These are phyloP conservation scores for Adansonia rubrostipa DNA, from an alignment of 441 rosid species.

Conservation along the genomic window DNA sequence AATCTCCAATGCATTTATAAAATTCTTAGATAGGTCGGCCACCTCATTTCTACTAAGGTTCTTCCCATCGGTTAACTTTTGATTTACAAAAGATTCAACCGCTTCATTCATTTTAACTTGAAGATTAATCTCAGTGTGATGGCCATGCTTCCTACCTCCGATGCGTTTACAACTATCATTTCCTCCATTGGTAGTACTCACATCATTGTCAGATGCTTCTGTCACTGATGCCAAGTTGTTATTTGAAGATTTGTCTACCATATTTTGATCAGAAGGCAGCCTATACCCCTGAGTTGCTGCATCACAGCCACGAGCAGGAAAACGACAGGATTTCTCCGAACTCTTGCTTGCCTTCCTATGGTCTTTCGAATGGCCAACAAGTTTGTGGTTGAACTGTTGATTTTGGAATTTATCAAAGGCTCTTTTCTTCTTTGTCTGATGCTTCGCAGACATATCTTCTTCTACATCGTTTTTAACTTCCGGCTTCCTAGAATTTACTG, in stretches of 20 bases:
- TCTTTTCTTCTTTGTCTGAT: conserved; percentile 42
- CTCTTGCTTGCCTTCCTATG: conserved; percentile 39
- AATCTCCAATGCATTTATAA: conserved; percentile 70
- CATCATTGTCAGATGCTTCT: conserved; percentile 25
- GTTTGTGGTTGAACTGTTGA: conserved; percentile 41
- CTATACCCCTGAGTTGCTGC: conserved; percentile 31
- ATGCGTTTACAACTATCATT: conserved; percentile 29
- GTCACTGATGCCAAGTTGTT: conserved; percentile 25
- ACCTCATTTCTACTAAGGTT: conserved; percentile 28
- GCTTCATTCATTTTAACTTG: conserved; percentile 55
- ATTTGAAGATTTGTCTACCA: conserved; percentile 29
- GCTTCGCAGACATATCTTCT: conserved; percentile 40
- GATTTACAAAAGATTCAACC: conserved; percentile 63
- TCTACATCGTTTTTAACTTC: conserved; percentile 34
- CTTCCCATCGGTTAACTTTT: conserved; percentile 47
- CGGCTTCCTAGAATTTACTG: conserved; percentile 25
- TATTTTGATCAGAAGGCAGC: conserved; percentile 28
- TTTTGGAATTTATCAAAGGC: conserved; percentile 37
- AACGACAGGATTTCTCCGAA: conserved; percentile 35
- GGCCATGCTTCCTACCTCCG: conserved; percentile 20
- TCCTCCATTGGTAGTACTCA: conserved; percentile 29
- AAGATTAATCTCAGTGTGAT: conserved; percentile 43
- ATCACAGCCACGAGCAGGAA: conserved; percentile 44
- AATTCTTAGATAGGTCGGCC: conserved; percentile 53
- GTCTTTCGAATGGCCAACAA: conserved; percentile 34